These are phyloP conservation scores for Metschnikowia noctiluminum DNA, from an alignment of 805 yeast genomes.

Conservation along the genomic window DNA sequence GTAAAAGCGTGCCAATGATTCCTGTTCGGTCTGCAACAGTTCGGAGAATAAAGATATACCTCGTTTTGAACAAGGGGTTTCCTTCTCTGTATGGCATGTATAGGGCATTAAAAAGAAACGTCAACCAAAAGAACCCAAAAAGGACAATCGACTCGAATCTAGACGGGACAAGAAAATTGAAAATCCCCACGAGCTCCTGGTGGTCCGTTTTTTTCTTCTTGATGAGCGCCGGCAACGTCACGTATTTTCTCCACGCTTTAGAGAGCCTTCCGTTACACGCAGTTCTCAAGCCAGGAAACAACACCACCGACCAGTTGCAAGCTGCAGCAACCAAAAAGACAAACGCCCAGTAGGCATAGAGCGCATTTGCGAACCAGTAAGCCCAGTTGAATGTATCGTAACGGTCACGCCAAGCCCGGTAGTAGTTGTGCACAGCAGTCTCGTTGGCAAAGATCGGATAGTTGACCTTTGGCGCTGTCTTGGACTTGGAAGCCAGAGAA, in stretches of 20 bases:
- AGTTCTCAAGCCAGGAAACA: conserved; percentile 9
- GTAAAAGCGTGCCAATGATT: conserved; percentile 43
- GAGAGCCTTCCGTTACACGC: conserved; percentile 22
- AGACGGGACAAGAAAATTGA: conserved; percentile 27
- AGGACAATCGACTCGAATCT: conserved; percentile 22
- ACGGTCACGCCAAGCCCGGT: conserved; percentile 1
- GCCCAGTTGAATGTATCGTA: conserved; percentile 7
- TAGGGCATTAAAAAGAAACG: conserved; percentile 7
- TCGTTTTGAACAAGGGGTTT: neutral
- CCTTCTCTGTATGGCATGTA: neutral
- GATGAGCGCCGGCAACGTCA: conserved; percentile 39
- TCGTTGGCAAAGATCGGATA: conserved; percentile 6
- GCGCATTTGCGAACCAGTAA: conserved; percentile 2
- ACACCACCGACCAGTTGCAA: conserved; percentile 11
- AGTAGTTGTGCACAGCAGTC: neutral
- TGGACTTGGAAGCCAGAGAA: conserved; percentile 19
- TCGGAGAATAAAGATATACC: conserved; percentile 1
- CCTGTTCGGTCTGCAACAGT: conserved; percentile 54
- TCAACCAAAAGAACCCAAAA: conserved; percentile 18
- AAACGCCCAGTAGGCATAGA: conserved; percentile 12
- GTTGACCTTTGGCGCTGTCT: conserved; percentile 2
- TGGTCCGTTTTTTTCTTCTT: conserved; percentile 26
- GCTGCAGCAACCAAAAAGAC: conserved; percentile 10
- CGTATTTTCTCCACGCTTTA: conserved; percentile 31
- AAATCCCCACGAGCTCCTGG: conserved; percentile 16